Percentiles rank a stretch among this genome's conserved stretches.
These are phyloP conservation scores for Fusarium piperis DNA, from an alignment of 2,329 filamentous ascomycete genomes.

Conservation along the genomic window DNA sequence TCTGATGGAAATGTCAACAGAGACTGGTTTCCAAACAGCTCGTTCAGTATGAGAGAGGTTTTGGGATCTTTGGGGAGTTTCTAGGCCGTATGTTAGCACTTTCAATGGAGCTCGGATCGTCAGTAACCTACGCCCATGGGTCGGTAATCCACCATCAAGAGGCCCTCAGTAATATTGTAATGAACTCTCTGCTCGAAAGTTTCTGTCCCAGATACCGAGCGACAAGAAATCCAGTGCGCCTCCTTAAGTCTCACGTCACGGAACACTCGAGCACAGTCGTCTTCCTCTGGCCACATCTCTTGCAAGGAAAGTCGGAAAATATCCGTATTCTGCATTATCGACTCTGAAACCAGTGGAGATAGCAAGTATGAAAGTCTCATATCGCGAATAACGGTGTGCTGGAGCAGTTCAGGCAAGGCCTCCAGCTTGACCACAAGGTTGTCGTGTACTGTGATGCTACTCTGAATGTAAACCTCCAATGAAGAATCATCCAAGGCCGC, in stretches of 20 bases:
- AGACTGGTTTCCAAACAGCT: slow-evolving; percentile 64
- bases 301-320: slow-evolving; percentile 27
- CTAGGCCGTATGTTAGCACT: slow-evolving; percentile 2
- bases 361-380: slow-evolving; percentile 35
- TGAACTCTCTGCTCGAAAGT: slow-evolving; percentile 32
- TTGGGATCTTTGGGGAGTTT: slow-evolving; percentile 63
- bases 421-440: slow-evolving; percentile 38
- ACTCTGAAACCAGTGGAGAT: slow-evolving; percentile 2
- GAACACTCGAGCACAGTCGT: slow-evolving; percentile 21
- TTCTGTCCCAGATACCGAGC: slow-evolving; percentile 8
- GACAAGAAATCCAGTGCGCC: slow-evolving; percentile 29
- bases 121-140: slow-evolving; percentile 39
- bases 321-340: slow-evolving; percentile 19
- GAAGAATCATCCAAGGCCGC: slow-evolving; percentile 12
- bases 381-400: slow-evolving; percentile 33
- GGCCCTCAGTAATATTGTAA: slow-evolving; percentile 45
- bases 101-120: not conserved
- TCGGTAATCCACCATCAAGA: slow-evolving; percentile 48
- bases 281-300: slow-evolving; percentile 36
- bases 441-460: slow-evolving; percentile 37
- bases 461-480: slow-evolving; percentile 34
- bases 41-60: slow-evolving; percentile 50
- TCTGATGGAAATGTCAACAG: slow-evolving; percentile 63
- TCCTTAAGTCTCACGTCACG: not conserved
- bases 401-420: slow-evolving; percentile 23